Percentiles rank a stretch among this genome's conserved stretches.
Evolutionary conservation across 2,329 filamentous ascomycete genomes (phyloP).

Genomic region (Rhexocercosporidium sp.): DNA sequence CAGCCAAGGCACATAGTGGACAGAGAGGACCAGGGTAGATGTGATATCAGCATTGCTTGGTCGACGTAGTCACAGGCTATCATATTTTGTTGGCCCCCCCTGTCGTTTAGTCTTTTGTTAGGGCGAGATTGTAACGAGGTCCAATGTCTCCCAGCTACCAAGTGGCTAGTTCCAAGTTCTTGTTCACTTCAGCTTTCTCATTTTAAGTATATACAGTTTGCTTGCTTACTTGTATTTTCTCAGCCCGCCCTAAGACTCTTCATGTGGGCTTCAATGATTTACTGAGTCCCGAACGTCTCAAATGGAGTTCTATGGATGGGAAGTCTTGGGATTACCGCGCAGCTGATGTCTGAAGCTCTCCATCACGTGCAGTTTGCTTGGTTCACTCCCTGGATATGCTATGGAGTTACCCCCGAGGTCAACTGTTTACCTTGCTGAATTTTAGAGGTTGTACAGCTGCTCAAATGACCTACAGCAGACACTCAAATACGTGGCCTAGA

Average conservation of each 20-base stretch:
- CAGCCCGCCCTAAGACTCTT: background rate
- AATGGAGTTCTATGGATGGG: background rate
- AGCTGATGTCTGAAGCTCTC: background rate
- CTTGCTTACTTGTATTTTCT: background rate
- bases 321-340: background rate
- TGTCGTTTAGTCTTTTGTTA: too few species aligned
- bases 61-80: too few species aligned
- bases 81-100: too few species aligned
- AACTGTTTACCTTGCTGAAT: background rate
- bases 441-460: background rate
- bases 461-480: background rate
- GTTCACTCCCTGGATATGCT: background rate
- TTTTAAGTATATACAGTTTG: background rate
- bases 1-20: background rate
- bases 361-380: background rate
- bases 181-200: background rate
- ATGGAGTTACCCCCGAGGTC: background rate
- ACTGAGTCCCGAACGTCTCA: background rate
- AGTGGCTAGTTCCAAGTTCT: background rate
- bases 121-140: too few species aligned
- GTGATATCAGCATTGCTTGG: background rate
- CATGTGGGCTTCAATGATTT: background rate
- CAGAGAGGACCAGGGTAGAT: background rate
- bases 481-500: background rate
- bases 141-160: background rate